A percentile compares a stretch with the other conserved stretches of the same genome.
Evolutionary conservation across 306 rosid species (phyloP).

Genomic region (Corylus avellana): DNA sequence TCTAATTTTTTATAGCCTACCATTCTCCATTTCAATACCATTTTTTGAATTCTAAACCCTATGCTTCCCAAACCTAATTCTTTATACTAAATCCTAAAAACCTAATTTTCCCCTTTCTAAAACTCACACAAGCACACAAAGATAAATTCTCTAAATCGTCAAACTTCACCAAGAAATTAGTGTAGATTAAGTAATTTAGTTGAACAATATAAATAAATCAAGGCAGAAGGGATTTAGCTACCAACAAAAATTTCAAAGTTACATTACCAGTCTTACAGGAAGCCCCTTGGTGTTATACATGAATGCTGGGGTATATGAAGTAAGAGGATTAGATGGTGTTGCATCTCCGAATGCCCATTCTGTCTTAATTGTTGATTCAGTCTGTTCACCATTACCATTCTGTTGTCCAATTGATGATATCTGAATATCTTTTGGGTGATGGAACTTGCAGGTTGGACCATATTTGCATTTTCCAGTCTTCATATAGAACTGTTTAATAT

Average conservation of each 20-base stretch:
- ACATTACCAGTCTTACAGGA: constrained; percentile 82
- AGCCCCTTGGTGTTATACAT: constrained; percentile 87
- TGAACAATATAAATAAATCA: neutral
- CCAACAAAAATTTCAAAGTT: constrained; percentile 6
- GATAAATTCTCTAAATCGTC: neutral
- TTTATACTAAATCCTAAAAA: neutral
- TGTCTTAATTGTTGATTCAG: constrained; percentile 29
- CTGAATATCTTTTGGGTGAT: constrained; percentile 87
- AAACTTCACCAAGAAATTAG: neutral
- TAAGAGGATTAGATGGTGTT: constrained; percentile 36
- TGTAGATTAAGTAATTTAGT: neutral
- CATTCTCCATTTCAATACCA: neutral
- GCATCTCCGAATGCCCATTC: constrained; percentile 48
- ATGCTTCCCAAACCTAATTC: neutral
- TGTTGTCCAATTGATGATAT: constrained; percentile 56
- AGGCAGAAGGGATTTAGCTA: neutral
- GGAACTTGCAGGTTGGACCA: constrained; percentile 81
- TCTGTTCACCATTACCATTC: constrained; percentile 44
- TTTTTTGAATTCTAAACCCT: neutral
- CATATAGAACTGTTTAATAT: constrained; percentile 76
- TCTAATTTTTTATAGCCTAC: neutral
- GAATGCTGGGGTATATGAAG: constrained; percentile 55
- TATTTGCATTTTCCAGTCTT: constrained; percentile 89
- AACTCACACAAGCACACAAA: neutral
- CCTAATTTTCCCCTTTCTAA: neutral